phyloP scores from a whole-genome alignment of 2,329 filamentous ascomycete species.

The Penicillium sp. region DNA sequence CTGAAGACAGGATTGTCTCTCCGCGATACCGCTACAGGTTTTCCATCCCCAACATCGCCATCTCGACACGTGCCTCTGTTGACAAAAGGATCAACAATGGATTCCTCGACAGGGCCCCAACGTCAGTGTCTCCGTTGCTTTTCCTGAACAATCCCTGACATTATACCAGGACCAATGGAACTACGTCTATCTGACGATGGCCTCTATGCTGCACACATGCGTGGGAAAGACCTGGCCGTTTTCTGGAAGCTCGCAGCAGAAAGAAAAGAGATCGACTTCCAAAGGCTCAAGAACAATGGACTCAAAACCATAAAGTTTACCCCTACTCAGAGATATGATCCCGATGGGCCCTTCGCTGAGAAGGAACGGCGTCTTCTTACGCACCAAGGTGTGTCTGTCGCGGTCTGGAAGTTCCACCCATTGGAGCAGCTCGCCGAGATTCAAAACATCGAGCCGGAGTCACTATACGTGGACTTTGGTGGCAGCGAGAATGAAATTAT shows the following conservation, averaged over 20 bases:
- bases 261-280: conserved; percentile 31
- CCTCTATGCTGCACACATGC: conserved; percentile 28
- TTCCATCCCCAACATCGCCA: background rate
- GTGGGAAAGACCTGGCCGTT: conserved; percentile 34
- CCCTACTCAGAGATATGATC: conserved; percentile 3
- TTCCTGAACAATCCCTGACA: background rate
- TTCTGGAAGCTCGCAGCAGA: conserved; percentile 31
- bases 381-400: conserved; percentile 34
- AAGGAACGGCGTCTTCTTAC: conserved; percentile 32
- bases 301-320: conserved; percentile 35
- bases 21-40: background rate
- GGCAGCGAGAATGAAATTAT: conserved; percentile 37
- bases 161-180: conserved; percentile 12
- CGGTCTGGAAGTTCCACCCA: conserved; percentile 38
- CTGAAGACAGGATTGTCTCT: background rate
- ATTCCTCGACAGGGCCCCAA: conserved; percentile 24
- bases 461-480: conserved; percentile 41
- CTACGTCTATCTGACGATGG: conserved; percentile 33
- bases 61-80: conserved; percentile 1
- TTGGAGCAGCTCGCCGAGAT: conserved; percentile 40
- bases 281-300: conserved; percentile 32
- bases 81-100: conserved; percentile 25
- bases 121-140: conserved; percentile 16
- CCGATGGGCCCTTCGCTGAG: background rate
- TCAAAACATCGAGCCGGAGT: conserved; percentile 38